Evolutionary conservation across 2,329 filamentous ascomycete species (phyloP), one percentile per base, ranked within the genome.

Genomic region (Aureobasidium sp.): DNA sequence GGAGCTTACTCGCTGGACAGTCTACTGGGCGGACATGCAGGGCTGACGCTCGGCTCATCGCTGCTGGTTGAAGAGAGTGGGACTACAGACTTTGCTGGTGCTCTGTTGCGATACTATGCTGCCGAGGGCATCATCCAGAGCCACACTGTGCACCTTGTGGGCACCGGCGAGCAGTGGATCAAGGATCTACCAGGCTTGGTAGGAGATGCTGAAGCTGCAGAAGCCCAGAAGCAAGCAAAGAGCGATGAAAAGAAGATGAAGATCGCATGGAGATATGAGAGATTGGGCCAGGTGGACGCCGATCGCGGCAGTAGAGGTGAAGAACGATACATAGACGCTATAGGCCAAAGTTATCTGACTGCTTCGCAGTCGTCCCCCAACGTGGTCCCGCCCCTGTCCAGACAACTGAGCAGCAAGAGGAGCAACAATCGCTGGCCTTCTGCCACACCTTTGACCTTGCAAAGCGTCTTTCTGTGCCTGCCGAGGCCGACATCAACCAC

Each of bases 261-360:
- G 77, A 99, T 99, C 77, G 94, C 94, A 3, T 99, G 94, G 94
- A 83, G 94, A 72, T 99, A 99, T 75, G 92, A 97, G 74, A 83
- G 85, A 35, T 74, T 97, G 57, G 88, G 88, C 17, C 87, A 88
- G 65, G 86, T 85, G 67, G 84, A 75, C 62, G 70, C 77, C 63
- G 77, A 77, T 38, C 45, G 61, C 35, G 46, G 58, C 35, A 55
- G 75, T 68, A 81, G 84, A 85, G 85, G 87, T 88, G 79, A 74
- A 81, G 70, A 33, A 40, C n/a, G 8, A 58, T 62, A 62, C 40
- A 46, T 53, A 53, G 53, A 58, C 33, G 8, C 33, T 51, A 19
- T 42, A 51, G 23, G 49, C 35, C 15, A 31, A 49, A 29, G 19
- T 27, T n/a, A 46, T 58, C 60, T 58, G 53, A 58, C 60, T 62